Conservation (phyloP, 2,329 filamentous ascomycete species). For the Sporothrix humicola region DNA sequence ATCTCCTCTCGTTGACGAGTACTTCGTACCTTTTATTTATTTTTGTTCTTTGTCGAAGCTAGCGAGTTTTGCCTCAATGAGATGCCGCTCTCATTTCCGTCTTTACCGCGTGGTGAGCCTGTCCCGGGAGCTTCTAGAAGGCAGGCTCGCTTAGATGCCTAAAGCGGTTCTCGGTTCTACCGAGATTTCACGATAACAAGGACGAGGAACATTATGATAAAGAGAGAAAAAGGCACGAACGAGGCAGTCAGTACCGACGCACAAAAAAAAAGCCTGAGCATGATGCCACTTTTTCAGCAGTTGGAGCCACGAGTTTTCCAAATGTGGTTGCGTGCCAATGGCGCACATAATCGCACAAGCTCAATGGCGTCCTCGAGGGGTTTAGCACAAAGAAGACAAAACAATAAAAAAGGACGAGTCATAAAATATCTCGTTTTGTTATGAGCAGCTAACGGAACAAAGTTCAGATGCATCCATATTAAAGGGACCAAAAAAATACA, state of each 20-base stretch:
- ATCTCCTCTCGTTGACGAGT: background rate
- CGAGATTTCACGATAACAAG: background rate
- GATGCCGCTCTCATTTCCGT: conserved; percentile 10
- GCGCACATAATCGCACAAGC: background rate
- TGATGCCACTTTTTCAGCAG: conserved; percentile 19
- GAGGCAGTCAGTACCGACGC: background rate
- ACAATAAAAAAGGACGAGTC: background rate
- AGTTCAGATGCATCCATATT: background rate
- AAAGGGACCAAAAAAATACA: background rate
- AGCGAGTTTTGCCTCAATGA: conserved; percentile 14
- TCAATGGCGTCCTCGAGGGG: background rate
- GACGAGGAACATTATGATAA: background rate
- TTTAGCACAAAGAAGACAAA: background rate
- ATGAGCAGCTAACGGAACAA: background rate
- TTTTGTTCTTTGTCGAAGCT: background rate
- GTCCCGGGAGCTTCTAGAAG: conserved; percentile 15
- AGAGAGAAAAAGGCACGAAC: background rate
- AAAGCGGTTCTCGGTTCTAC: conserved; percentile 1
- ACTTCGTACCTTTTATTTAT: too few relatives aligned
- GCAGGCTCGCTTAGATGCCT: background rate
- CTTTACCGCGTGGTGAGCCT: background rate
- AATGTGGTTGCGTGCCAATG: background rate
- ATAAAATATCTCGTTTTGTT: conserved; percentile 4
- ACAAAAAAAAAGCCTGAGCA: background rate
- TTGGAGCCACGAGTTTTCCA: background rate